Percentiles rank a stretch among this genome's conserved stretches.
Evolutionary conservation across 306 rosid genomes (phyloP).

Genomic region (Rosa lucieae): DNA sequence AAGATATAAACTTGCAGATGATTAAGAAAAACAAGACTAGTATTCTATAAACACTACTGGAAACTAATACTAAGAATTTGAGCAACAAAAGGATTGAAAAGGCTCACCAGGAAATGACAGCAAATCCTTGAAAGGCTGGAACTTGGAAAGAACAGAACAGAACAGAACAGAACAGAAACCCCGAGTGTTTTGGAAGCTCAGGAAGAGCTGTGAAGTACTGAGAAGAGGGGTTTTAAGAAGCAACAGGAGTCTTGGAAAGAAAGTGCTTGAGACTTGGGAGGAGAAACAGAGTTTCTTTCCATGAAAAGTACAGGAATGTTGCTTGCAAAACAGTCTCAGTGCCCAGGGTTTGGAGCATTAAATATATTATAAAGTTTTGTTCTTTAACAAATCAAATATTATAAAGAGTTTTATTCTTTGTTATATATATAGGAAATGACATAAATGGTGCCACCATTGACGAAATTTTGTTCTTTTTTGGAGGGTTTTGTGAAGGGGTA

Average conservation of each 20-base stretch:
- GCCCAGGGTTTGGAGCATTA: constrained; percentile 1
- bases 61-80: neutral
- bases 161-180: neutral
- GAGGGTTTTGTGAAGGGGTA: neutral
- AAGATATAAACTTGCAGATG: neutral
- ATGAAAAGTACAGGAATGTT: constrained; percentile 13
- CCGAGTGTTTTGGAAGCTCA: constrained; percentile 1
- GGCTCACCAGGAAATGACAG: constrained; percentile 17
- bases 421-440: neutral
- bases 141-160: constrained; percentile 10
- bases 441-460: constrained; percentile 2
- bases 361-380: constrained; percentile 8
- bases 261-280: constrained; percentile 14
- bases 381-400: neutral
- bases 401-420: constrained; percentile 13
- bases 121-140: constrained; percentile 18
- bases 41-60: neutral
- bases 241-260: constrained; percentile 10
- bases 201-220: neutral
- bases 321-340: constrained; percentile 3
- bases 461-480: neutral
- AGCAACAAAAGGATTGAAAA: neutral
- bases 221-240: neutral
- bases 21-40: neutral
- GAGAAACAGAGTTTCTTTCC: constrained; percentile 19